Conservation (phyloP, 2,329 filamentous ascomycete genomes). For the Alternaria burnsii region DNA sequence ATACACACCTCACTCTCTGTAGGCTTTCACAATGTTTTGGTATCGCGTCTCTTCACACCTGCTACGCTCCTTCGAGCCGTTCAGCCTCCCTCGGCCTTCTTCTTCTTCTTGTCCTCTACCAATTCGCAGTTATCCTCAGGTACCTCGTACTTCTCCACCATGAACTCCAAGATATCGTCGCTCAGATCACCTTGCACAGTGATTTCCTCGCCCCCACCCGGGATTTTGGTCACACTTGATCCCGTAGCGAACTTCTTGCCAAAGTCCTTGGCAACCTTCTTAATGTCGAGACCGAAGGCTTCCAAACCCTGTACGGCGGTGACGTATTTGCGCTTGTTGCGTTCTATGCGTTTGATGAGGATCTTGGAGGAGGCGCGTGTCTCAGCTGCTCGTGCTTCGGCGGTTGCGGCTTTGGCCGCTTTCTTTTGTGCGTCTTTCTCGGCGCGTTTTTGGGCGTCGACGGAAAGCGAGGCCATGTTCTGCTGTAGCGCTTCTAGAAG, state of each 20-base stretch:
- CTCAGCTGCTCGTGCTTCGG: constrained; percentile 83
- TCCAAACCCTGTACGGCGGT: constrained; percentile 92
- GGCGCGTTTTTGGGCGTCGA: constrained; percentile 92
- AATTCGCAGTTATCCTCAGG: constrained; percentile 95
- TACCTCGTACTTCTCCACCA: constrained; percentile 88
- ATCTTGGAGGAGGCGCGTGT: constrained; percentile 83
- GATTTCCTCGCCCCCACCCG: constrained; percentile 90
- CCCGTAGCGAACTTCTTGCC: constrained; percentile 99
- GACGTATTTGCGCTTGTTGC: constrained; percentile 97
- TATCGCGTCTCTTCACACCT: neutral
- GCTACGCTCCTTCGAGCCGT: neutral
- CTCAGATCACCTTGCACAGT: constrained; percentile 97
- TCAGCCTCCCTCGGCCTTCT: constrained; percentile 52
- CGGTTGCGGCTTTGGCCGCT: constrained; percentile 88
- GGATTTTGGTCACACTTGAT: constrained; percentile 86
- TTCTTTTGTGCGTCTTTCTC: constrained; percentile 98
- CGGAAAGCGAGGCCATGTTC: constrained; percentile 82
- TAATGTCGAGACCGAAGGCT: constrained; percentile 88
- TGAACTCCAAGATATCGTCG: constrained; percentile 90
- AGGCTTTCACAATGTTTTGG: neutral
- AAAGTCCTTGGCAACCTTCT: constrained; percentile 95
- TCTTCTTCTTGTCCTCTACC: constrained; percentile 97
- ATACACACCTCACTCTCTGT: neutral
- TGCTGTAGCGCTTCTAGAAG: constrained; percentile 72
- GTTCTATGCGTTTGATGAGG: constrained; percentile 94